phyloP scores from a whole-genome alignment of 768 basidiomycete species.

The Rhodosporidiobolus odoratus region DNA sequence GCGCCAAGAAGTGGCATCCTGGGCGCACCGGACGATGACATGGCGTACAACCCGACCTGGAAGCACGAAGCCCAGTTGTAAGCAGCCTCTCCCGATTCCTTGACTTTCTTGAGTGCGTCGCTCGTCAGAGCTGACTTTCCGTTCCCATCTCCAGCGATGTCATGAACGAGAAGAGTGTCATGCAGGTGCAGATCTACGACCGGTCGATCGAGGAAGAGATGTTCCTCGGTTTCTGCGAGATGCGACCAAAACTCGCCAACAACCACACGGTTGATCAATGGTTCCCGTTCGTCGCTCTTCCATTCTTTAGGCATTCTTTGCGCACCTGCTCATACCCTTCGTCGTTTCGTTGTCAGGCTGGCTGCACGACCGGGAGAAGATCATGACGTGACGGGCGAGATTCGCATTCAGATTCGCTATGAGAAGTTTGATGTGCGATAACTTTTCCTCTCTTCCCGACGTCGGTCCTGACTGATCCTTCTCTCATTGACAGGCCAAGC shows the following conservation, averaged over 20 bases:
- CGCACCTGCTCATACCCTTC: background rate
- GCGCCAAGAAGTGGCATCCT: slow-evolving; percentile 7
- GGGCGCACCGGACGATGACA: slow-evolving; percentile 12
- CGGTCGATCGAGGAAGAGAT: slow-evolving; percentile 61
- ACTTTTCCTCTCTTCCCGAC: slow-evolving; percentile 13
- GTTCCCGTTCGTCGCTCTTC: slow-evolving; percentile 70
- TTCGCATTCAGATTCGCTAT: slow-evolving; percentile 89
- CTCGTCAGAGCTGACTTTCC: background rate
- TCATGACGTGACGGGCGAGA: slow-evolving; percentile 82
- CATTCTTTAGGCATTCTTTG: background rate
- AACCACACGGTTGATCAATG: slow-evolving; percentile 94
- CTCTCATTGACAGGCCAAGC: slow-evolving; percentile 22
- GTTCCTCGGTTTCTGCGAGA: slow-evolving; percentile 84
- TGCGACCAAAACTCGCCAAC: slow-evolving; percentile 84
- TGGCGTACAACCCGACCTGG: slow-evolving; percentile 80
- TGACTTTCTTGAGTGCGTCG: slow-evolving; percentile 21
- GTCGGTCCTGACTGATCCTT: background rate
- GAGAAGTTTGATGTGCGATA: slow-evolving; percentile 75
- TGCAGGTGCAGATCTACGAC: slow-evolving; percentile 90
- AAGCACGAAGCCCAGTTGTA: slow-evolving; percentile 99
- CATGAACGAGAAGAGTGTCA: slow-evolving; percentile 73
- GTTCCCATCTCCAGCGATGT: slow-evolving; percentile 65
- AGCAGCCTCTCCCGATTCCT: slow-evolving; percentile 44
- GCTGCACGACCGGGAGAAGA: slow-evolving; percentile 45
- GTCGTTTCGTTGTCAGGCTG: slow-evolving; percentile 4